These are phyloP conservation scores for Peltaster fructicola DNA, from an alignment of 2,329 filamentous ascomycete species.

Conservation along the genomic window DNA sequence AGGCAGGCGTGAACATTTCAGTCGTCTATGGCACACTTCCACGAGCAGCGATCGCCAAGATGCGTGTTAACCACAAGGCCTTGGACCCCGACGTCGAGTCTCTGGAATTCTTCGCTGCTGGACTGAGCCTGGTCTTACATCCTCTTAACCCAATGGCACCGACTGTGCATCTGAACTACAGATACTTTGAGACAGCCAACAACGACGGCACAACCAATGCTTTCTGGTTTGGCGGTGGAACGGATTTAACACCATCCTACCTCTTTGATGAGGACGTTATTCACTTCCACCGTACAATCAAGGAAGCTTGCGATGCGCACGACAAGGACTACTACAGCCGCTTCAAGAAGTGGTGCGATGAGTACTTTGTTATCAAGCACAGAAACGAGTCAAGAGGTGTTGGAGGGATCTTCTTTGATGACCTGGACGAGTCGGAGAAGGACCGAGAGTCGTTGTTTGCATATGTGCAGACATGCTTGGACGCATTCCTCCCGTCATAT, in stretches of 20 bases:
- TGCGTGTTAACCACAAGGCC: slow-evolving; percentile 89
- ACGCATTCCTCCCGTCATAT: slow-evolving; percentile 79
- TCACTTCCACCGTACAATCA: slow-evolving; percentile 89
- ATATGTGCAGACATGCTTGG: slow-evolving; percentile 70
- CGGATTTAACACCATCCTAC: slow-evolving; percentile 82
- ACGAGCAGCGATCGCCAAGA: slow-evolving; percentile 72
- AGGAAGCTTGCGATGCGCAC: slow-evolving; percentile 82
- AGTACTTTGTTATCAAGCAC: slow-evolving; percentile 93
- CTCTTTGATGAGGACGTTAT: slow-evolving; percentile 94
- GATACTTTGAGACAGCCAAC: slow-evolving; percentile 93
- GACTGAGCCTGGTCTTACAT: slow-evolving; percentile 82
- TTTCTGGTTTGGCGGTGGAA: slow-evolving; percentile 97
- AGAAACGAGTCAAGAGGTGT: slow-evolving; percentile 71
- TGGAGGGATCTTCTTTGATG: slow-evolving; percentile 97
- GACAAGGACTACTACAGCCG: slow-evolving; percentile 79
- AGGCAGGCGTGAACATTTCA: slow-evolving; percentile 87
- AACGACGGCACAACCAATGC: slow-evolving; percentile 63
- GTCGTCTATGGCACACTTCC: slow-evolving; percentile 87
- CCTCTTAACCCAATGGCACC: slow-evolving; percentile 92
- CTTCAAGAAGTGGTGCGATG: slow-evolving; percentile 97
- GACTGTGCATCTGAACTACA: slow-evolving; percentile 94
- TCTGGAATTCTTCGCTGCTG: slow-evolving; percentile 87
- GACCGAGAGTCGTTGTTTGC: slow-evolving; percentile 80
- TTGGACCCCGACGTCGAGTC: slow-evolving; percentile 63
- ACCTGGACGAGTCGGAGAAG: slow-evolving; percentile 72